These are phyloP conservation scores for Pistacia vera DNA, from an alignment of 345 rosid genomes.

Conservation along the genomic window DNA sequence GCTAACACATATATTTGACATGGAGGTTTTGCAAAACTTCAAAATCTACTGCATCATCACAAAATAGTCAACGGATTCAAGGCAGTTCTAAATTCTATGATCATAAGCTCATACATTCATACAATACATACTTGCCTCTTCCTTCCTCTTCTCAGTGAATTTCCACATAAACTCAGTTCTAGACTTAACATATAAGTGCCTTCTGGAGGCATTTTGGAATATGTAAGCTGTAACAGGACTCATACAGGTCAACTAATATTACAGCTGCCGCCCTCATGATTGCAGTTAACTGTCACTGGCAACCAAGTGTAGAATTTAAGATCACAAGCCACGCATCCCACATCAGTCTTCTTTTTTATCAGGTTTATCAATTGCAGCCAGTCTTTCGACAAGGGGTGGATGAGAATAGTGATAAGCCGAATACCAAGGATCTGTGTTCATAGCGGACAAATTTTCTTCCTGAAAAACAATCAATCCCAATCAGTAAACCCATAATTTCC, in stretches of 20 bases:
- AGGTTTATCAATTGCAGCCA: constrained; percentile 71
- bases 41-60: background rate
- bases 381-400: constrained; percentile 93
- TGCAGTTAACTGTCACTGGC: constrained; percentile 2
- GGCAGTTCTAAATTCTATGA: background rate
- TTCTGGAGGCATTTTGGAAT: constrained; percentile 14
- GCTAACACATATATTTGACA: background rate
- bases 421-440: constrained; percentile 98
- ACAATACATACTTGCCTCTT: constrained; percentile 1
- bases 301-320: constrained; percentile 18
- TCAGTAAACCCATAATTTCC: constrained; percentile 1
- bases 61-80: too few species aligned
- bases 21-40: background rate
- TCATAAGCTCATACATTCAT: constrained; percentile 6
- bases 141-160: background rate
- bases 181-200: constrained; percentile 13
- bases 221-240: constrained; percentile 9
- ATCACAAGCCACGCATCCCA: background rate
- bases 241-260: constrained; percentile 20
- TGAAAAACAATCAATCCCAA: constrained; percentile 34
- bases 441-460: constrained; percentile 96
- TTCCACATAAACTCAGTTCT: constrained; percentile 13
- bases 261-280: constrained; percentile 12
- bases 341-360: constrained; percentile 77
- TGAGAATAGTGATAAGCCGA: constrained; percentile 98